Percentiles rank a stretch among this genome's conserved stretches.
These are phyloP conservation scores for Fusarium nodosum DNA, from an alignment of 2,329 filamentous ascomycete species.

Conservation along the genomic window DNA sequence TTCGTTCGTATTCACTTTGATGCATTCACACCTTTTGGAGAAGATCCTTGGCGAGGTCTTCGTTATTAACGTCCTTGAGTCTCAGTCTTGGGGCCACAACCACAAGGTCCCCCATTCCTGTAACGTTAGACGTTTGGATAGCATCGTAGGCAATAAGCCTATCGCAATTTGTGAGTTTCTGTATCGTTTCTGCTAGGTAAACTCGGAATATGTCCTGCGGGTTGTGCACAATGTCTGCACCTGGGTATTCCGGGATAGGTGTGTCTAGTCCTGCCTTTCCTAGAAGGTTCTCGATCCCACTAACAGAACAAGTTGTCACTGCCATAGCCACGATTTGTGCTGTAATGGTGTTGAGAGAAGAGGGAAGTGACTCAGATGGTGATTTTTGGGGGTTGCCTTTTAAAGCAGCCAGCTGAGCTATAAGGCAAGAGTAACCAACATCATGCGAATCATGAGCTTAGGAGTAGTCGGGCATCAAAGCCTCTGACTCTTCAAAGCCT, in stretches of 20 bases:
- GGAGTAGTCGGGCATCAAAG: constrained; percentile 18
- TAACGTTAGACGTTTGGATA: constrained; percentile 47
- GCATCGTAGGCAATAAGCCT: constrained; percentile 46
- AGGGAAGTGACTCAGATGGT: background rate
- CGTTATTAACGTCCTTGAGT: constrained; percentile 23
- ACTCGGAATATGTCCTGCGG: constrained; percentile 49
- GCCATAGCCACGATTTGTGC: constrained; percentile 37
- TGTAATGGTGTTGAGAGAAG: constrained; percentile 9
- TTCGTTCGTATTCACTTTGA: background rate
- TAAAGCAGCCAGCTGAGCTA: background rate
- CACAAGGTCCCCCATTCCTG: constrained; percentile 46
- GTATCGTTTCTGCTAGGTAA: constrained; percentile 43
- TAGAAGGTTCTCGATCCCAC: constrained; percentile 39
- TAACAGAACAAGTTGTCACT: constrained; percentile 43
- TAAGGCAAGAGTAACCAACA: background rate
- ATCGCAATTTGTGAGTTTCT: constrained; percentile 44
- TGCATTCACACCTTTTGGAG: constrained; percentile 31
- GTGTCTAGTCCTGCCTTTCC: constrained; percentile 43
- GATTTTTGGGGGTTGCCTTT: constrained; percentile 1
- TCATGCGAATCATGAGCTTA: background rate
- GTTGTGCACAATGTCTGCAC: constrained; percentile 43
- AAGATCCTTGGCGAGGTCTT: constrained; percentile 43
- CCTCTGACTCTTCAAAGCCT: constrained; percentile 1
- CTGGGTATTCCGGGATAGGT: constrained; percentile 42
- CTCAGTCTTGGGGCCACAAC: constrained; percentile 47